Conservation (phyloP, 768 basidiomycete genomes). For the Xerocomellus intermedius region DNA sequence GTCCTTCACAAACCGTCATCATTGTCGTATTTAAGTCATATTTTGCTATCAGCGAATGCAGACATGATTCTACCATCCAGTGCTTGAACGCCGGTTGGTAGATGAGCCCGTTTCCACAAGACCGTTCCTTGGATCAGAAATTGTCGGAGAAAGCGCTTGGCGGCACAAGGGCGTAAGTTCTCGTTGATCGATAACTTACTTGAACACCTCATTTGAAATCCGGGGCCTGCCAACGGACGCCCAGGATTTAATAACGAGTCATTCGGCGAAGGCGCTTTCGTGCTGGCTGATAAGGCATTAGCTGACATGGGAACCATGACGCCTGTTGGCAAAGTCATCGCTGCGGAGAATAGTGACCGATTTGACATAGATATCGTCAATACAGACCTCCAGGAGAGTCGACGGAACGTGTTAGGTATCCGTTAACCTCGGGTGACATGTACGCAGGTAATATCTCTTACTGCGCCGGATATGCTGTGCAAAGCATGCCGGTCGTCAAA, state of each 20-base stretch:
- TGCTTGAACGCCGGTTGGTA: conserved; percentile 2
- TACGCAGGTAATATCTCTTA: neutral
- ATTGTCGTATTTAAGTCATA: conserved; percentile 26
- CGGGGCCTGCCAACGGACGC: conserved; percentile 13
- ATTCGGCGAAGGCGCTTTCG: neutral
- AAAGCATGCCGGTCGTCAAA: neutral
- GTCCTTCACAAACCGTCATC: neutral
- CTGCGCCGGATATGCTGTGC: neutral
- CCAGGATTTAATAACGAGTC: neutral
- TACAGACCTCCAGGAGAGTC: neutral
- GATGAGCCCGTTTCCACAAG: neutral
- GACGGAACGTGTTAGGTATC: neutral
- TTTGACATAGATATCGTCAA: neutral
- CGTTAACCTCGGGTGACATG: conserved; percentile 6
- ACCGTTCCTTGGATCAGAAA: conserved; percentile 3
- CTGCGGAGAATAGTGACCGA: neutral
- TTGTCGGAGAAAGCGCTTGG: neutral
- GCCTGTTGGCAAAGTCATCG: neutral
- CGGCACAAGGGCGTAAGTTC: neutral
- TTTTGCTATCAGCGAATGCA: conserved; percentile 6
- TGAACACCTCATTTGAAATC: conserved; percentile 20
- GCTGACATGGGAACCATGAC: conserved; percentile 2
- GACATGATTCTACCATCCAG: neutral
- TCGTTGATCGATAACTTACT: conserved; percentile 14
- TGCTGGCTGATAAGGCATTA: neutral